These are phyloP conservation scores for Hyaloscypha bicolor DNA, from an alignment of 495 filamentous ascomycete genomes.

Conservation along the genomic window DNA sequence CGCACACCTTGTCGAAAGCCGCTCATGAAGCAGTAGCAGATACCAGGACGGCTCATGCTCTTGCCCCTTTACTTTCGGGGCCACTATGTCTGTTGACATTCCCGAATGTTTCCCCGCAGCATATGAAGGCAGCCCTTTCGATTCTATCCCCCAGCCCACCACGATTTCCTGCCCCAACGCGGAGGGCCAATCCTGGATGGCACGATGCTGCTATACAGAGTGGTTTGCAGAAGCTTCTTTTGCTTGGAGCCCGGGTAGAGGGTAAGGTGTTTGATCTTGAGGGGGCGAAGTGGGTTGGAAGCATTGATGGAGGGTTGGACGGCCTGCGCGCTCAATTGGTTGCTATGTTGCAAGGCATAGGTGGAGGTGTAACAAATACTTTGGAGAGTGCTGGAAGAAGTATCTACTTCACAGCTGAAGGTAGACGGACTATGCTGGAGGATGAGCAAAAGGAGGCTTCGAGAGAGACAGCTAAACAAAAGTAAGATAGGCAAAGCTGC, in stretches of 20 bases:
- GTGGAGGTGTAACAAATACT: constrained; percentile 67
- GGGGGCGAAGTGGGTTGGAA: constrained; percentile 79
- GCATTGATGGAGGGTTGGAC: constrained; percentile 81
- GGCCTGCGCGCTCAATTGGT: constrained; percentile 82
- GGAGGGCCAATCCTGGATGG: constrained; percentile 75
- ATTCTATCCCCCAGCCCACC: constrained; percentile 70
- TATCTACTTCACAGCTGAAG: constrained; percentile 83
- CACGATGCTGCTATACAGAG: constrained; percentile 74
- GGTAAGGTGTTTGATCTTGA: constrained; percentile 81
- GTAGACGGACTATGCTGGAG: constrained; percentile 78
- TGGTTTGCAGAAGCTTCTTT: constrained; percentile 81
- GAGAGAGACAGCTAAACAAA: constrained; percentile 29
- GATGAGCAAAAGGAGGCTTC: constrained; percentile 51
- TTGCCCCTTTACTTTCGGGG: constrained; percentile 77
- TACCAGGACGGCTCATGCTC: constrained; percentile 47
- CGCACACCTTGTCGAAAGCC: constrained; percentile 73
- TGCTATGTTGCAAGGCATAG: constrained; percentile 71
- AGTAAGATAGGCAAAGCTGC: neutral
- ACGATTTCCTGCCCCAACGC: constrained; percentile 74
- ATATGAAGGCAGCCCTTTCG: constrained; percentile 76
- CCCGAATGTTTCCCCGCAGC: constrained; percentile 77
- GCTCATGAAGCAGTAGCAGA: constrained; percentile 63
- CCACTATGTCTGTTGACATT: constrained; percentile 81
- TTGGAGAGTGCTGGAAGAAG: constrained; percentile 78
- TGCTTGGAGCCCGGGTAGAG: constrained; percentile 82